phyloP scores from a whole-genome alignment of 495 filamentous ascomycete species.

The Penicillium samsonianum region DNA sequence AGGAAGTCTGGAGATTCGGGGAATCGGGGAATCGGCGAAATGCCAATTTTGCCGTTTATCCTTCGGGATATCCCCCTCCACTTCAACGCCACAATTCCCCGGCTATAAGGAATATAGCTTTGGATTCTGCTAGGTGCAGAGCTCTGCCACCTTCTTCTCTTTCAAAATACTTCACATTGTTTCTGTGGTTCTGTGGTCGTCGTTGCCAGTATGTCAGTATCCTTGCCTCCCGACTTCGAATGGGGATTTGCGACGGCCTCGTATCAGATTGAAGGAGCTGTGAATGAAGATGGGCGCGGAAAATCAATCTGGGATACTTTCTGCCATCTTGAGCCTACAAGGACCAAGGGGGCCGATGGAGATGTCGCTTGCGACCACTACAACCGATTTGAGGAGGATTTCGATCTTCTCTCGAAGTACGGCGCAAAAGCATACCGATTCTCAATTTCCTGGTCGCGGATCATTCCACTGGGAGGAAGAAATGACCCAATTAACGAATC shows the following conservation, averaged over 20 bases:
- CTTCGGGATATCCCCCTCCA: no score
- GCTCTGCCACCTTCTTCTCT: no score
- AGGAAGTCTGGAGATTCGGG: constrained; percentile 14
- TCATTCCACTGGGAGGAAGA: constrained; percentile 56
- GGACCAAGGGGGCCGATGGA: constrained; percentile 54
- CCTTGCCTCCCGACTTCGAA: constrained; percentile 53
- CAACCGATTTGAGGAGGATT: constrained; percentile 64
- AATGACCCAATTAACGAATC: constrained; percentile 36
- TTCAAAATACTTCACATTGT: no score
- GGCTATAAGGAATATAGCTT: constrained; percentile 7
- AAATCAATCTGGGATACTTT: constrained; percentile 74
- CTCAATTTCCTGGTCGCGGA: constrained; percentile 68
- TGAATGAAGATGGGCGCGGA: constrained; percentile 61
- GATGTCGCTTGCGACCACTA: constrained; percentile 71
- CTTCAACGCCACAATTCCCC: not conserved
- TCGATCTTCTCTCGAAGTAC: constrained; percentile 60
- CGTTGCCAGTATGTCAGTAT: not conserved
- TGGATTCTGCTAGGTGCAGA: not conserved
- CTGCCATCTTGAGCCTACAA: constrained; percentile 63
- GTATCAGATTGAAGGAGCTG: constrained; percentile 72
- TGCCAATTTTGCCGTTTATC: not conserved
- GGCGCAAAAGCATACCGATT: constrained; percentile 66
- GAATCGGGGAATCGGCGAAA: constrained; percentile 17
- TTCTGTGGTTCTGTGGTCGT: no score
- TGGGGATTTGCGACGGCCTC: constrained; percentile 78